Conservation (phyloP, 768 basidiomycete species). For the Lactarius sanguifluus region DNA sequence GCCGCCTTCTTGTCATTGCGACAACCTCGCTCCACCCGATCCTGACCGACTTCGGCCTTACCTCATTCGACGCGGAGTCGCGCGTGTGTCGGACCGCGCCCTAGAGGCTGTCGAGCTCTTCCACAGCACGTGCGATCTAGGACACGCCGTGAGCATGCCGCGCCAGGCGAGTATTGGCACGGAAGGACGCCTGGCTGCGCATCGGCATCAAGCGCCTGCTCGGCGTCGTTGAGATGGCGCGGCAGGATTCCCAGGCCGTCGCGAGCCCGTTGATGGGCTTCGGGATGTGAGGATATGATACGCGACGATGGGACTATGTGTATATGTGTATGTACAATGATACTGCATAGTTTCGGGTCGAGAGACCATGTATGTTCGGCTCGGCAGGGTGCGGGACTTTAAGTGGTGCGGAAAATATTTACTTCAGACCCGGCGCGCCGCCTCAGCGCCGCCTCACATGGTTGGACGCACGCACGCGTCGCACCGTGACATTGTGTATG, state of each 20-base stretch:
- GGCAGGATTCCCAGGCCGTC: slow-evolving; percentile 88
- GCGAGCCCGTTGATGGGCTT: slow-evolving; percentile 64
- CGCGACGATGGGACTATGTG: neutral
- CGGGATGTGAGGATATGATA: slow-evolving; percentile 34
- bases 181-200: slow-evolving; percentile 49
- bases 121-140: slow-evolving; percentile 50
- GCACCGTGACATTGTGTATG: no score
- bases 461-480: no score
- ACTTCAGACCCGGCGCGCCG: no score
- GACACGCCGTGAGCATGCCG: slow-evolving; percentile 62
- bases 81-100: slow-evolving; percentile 76
- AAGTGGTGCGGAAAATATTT: no score
- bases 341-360: neutral
- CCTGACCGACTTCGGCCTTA: slow-evolving; percentile 82
- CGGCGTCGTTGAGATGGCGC: slow-evolving; percentile 91
- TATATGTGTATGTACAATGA: neutral
- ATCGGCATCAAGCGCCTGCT: slow-evolving; percentile 95
- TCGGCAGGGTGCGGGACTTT: no score
- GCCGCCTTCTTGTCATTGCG: slow-evolving; percentile 80
- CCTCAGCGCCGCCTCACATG: no score
- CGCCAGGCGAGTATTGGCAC: slow-evolving; percentile 70
- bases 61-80: slow-evolving; percentile 83
- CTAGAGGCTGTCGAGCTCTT: slow-evolving; percentile 81
- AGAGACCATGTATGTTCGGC: no score
- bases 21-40: slow-evolving; percentile 88